Percentiles rank a stretch among this genome's conserved stretches.
phyloP scores from a whole-genome alignment of 2,329 filamentous ascomycete genomes.

The Cladophialophora immunda region DNA sequence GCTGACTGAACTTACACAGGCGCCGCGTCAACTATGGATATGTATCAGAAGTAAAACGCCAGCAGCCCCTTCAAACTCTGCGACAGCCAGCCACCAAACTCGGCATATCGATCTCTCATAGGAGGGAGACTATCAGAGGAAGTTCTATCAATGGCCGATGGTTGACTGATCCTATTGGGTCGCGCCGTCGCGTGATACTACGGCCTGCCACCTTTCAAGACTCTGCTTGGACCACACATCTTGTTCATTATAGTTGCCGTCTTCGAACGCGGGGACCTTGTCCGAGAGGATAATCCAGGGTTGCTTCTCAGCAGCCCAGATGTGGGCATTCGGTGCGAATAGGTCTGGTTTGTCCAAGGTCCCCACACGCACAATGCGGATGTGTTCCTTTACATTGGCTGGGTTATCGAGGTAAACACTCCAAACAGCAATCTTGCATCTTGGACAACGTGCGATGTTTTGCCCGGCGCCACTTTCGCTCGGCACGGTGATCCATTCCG shows the following conservation, averaged over 20 bases:
- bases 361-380: slow-evolving; percentile 54
- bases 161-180: slow-evolving; percentile 8
- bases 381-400: slow-evolving; percentile 29
- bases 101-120: background rate
- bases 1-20: slow-evolving; percentile 2
- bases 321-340: slow-evolving; percentile 57
- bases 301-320: slow-evolving; percentile 53
- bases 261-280: slow-evolving; percentile 50
- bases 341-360: slow-evolving; percentile 54
- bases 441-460: slow-evolving; percentile 54
- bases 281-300: slow-evolving; percentile 51
- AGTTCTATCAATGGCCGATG: background rate
- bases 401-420: slow-evolving; percentile 51
- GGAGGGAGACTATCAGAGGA: background rate
- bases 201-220: slow-evolving; percentile 41
- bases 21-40: background rate
- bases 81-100: slow-evolving; percentile 17
- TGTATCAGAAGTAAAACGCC: slow-evolving; percentile 11
- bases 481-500: slow-evolving; percentile 47
- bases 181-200: slow-evolving; percentile 1
- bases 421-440: slow-evolving; percentile 54
- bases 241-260: slow-evolving; percentile 46
- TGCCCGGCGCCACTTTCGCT: slow-evolving; percentile 54
- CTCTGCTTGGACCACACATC: slow-evolving; percentile 48
- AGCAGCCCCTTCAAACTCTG: slow-evolving; percentile 2